phyloP scores from a whole-genome alignment of 345 rosid species.

The Citropsis articulata region DNA sequence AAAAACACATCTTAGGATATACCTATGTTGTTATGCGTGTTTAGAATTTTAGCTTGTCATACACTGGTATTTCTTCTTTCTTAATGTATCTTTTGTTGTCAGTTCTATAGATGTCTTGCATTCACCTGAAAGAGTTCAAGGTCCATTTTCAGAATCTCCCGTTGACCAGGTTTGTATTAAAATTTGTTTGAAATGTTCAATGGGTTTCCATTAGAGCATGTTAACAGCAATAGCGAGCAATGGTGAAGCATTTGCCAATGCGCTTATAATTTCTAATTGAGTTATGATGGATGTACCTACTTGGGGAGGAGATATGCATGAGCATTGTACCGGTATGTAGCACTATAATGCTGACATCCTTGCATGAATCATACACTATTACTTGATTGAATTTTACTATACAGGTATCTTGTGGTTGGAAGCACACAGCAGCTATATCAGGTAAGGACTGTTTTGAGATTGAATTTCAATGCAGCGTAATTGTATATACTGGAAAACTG shows the following conservation, averaged over 20 bases:
- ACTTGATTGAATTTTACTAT: neutral
- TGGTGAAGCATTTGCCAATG: neutral
- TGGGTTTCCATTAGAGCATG: neutral
- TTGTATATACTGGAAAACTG: neutral
- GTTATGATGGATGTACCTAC: neutral
- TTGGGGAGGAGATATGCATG: neutral
- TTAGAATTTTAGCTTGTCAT: conserved; percentile 7
- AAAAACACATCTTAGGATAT: neutral
- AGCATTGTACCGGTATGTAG: neutral
- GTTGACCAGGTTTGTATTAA: conserved; percentile 49
- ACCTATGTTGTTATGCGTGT: neutral
- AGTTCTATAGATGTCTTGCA: conserved; percentile 61
- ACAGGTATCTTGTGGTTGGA: conserved; percentile 98
- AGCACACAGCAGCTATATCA: conserved; percentile 93
- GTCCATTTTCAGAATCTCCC: conserved; percentile 59
- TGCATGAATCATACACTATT: neutral
- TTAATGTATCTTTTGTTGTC: conserved; percentile 18
- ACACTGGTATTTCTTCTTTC: neutral
- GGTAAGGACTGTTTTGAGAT: conserved; percentile 39
- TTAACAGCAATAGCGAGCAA: neutral
- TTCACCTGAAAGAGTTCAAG: conserved; percentile 75
- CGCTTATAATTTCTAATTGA: neutral
- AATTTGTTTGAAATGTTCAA: neutral
- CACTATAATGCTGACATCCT: neutral
- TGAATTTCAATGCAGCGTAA: neutral